Percentiles rank a stretch among this genome's conserved stretches.
Conservation (phyloP, 371 early-diverging fungal species). For the Sporodiniella umbellata region DNA sequence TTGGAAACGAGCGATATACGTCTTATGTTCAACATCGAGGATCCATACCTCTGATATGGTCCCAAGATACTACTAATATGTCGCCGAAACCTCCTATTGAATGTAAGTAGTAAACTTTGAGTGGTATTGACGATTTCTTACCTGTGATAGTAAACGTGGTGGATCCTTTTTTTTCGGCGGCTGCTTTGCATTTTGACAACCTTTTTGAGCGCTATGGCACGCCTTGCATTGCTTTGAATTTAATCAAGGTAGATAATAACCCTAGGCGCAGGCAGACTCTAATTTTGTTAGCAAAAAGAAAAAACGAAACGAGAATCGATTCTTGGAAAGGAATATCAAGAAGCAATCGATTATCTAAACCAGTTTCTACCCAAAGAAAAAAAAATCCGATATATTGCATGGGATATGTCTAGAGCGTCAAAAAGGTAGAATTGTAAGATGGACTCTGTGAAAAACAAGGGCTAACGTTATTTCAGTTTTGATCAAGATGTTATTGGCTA, state of each 20-base stretch:
- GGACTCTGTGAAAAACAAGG: too few relatives aligned
- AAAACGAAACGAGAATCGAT: conserved; percentile 84
- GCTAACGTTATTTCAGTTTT: conserved; percentile 30
- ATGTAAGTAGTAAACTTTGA: conserved; percentile 33
- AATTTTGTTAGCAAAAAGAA: conserved; percentile 7
- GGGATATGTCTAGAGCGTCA: conserved; percentile 97
- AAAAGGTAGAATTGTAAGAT: too few relatives aligned
- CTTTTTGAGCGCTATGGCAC: conserved; percentile 86
- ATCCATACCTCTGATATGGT: conserved; percentile 94
- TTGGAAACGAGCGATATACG: conserved; percentile 78
- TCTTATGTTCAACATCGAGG: conserved; percentile 96
- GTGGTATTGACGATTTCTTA: background rate
- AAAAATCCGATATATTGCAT: conserved; percentile 85
- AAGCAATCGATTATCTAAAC: conserved; percentile 82
- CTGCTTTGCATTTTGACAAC: conserved; percentile 91
- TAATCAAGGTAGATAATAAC: conserved; percentile 73
- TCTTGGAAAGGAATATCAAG: conserved; percentile 81
- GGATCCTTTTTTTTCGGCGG: conserved; percentile 91
- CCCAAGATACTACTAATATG: conserved; percentile 89
- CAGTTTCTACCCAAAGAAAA: conserved; percentile 82
- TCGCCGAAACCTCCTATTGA: conserved; percentile 95
- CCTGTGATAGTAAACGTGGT: conserved; percentile 63
- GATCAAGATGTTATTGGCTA: conserved; percentile 89
- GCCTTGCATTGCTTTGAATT: conserved; percentile 85
- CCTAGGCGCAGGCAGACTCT: background rate